Base-by-base conservation (phyloP, 208 protist genomes). In the Naegleria lovaniensis region DNA sequence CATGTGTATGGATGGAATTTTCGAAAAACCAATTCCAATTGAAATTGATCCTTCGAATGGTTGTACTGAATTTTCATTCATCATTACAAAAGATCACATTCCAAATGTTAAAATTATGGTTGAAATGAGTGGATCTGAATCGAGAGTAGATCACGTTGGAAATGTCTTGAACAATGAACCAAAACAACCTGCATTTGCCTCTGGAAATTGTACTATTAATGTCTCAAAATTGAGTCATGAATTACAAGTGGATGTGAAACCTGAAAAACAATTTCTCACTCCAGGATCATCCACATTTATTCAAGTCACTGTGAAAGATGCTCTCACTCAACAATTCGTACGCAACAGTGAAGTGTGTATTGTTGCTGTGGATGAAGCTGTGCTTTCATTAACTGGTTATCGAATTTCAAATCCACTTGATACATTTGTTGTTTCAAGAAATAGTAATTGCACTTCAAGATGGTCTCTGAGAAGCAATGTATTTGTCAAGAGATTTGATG, bases 131-230 rank as follows among this genome's bases (percentile, higher is more conserved):
- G 36, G 39, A 33, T 15, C 5, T 33, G 40, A 48, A 40, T 41
- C 22, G 6, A 41, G 83, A 51, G 7, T 48, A 2, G 83, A 86
- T 11, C 3, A 25, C 33, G 11, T 40, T 33, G 33, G 29, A 41
- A 19, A 40, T 25, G 3, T 40, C 0, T 5, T 16, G 9, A 48
- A 48, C 7, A 2, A 41, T 29, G 16, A 33, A 25, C 83, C 83
- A 86, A 86, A 86, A 29, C 39, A 39, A 88, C 85, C 85, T 59
- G 85, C 43, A 9, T 59, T 39, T 25, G 85, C 85, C 7, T 19
- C 3, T 43, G 85, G 85, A 22, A 29, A 0, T 29, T 13, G 22
- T 59, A 15, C 13, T 40, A 5, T 88, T 19, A 9, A 5, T 40
- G 33, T 88, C 0, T 41, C 85, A 19, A 11, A 0, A 7, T 5